phyloP scores from a whole-genome alignment of 345 rosid species.

The Viola odorata region DNA sequence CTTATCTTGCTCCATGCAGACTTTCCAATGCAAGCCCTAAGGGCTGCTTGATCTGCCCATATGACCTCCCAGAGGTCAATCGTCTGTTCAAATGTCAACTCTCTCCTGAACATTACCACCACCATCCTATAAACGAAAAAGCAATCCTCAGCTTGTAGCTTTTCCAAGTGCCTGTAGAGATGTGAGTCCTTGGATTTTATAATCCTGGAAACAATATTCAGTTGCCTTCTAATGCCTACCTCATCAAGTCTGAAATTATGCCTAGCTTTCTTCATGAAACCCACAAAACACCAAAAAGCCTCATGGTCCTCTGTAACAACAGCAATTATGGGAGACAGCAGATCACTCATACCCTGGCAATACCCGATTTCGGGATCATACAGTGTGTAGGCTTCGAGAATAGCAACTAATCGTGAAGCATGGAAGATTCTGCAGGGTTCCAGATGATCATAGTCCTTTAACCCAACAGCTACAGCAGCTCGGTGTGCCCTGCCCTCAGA shows the following conservation, averaged over 20 bases:
- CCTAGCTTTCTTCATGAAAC: slow-evolving; percentile 92
- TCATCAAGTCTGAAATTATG: slow-evolving; percentile 92
- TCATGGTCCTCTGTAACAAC: slow-evolving; percentile 77
- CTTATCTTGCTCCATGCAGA: slow-evolving; percentile 84
- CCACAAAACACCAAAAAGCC: slow-evolving; percentile 96
- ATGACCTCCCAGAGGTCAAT: slow-evolving; percentile 90
- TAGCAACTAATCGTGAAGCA: slow-evolving; percentile 86
- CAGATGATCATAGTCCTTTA: slow-evolving; percentile 73
- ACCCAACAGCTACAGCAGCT: slow-evolving; percentile 66
- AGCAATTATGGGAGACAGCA: slow-evolving; percentile 82
- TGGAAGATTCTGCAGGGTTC: slow-evolving; percentile 77
- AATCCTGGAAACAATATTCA: slow-evolving; percentile 74
- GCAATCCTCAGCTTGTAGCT: slow-evolving; percentile 93
- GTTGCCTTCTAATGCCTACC: slow-evolving; percentile 86
- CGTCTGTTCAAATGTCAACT: slow-evolving; percentile 81
- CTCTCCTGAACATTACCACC: slow-evolving; percentile 85
- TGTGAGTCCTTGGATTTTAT: slow-evolving; percentile 82
- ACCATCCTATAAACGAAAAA: slow-evolving; percentile 98
- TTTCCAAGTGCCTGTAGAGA: slow-evolving; percentile 79
- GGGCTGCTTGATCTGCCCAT: slow-evolving; percentile 99
- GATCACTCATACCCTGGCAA: slow-evolving; percentile 99
- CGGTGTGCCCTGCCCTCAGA: slow-evolving; percentile 56
- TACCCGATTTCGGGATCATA: slow-evolving; percentile 92
- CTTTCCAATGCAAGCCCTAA: slow-evolving; percentile 77
- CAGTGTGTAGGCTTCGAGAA: slow-evolving; percentile 91